These are phyloP conservation scores for Hemisphaericaspora xylofermentans DNA, from an alignment of 1,139 yeast species.

Conservation along the genomic window DNA sequence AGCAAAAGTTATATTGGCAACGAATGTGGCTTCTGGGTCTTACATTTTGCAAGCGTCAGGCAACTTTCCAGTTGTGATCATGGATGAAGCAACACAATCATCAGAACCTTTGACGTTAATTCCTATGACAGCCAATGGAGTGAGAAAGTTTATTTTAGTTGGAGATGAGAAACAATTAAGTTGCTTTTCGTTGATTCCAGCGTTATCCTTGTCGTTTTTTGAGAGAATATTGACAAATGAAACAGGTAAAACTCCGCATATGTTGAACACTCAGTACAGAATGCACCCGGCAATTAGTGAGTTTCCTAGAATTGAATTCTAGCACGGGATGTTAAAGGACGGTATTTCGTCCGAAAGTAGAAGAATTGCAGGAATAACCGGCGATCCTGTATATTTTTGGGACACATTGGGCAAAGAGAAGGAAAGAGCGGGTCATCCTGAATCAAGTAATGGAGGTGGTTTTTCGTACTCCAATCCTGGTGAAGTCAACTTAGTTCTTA, in stretches of 20 bases:
- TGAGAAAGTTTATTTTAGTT: constrained; percentile 65
- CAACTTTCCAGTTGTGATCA: constrained; percentile 64
- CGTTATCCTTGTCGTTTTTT: constrained; percentile 55
- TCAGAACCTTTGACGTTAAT: constrained; percentile 69
- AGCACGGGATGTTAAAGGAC: constrained; percentile 53
- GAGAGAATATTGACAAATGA: constrained; percentile 59
- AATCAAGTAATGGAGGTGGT: constrained; percentile 49
- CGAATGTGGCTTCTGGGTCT: constrained; percentile 73
- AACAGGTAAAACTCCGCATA: constrained; percentile 56
- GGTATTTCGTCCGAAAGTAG: constrained; percentile 58
- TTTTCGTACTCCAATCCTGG: constrained; percentile 53
- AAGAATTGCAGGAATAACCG: constrained; percentile 35
- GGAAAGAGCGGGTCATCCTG: constrained; percentile 47
- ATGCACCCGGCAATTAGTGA: constrained; percentile 69
- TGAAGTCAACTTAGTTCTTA: constrained; percentile 49
- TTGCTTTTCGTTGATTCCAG: constrained; percentile 66
- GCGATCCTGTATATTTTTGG: constrained; percentile 53
- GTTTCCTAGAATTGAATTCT: constrained; percentile 59
- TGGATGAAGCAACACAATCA: constrained; percentile 65
- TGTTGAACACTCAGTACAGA: constrained; percentile 72
- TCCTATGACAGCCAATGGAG: constrained; percentile 68
- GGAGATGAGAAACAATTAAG: constrained; percentile 70
- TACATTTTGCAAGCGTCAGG: constrained; percentile 54
- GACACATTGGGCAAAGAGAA: constrained; percentile 44
- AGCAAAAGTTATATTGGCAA: constrained; percentile 68